Evolutionary conservation across 805 yeast species (phyloP), one percentile per base, ranked within the genome.

Genomic region (Nematodospora valgi): DNA sequence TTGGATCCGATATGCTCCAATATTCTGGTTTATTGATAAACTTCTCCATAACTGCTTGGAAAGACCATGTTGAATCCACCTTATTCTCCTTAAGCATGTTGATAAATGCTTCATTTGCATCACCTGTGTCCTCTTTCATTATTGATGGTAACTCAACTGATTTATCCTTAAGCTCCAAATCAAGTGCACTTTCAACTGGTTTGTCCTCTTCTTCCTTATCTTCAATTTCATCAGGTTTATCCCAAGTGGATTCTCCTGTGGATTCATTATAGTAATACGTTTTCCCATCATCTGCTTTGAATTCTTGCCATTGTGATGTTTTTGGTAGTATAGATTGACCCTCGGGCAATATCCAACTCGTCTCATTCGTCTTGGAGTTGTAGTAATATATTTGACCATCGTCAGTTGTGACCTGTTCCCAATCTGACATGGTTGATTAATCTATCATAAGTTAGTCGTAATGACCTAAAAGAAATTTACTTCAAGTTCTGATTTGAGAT

Each of bases 311-410:
- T 25, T 37, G 25, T 6, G 17, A 20, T 13, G 15, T 5, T 6
- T 23, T 5, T 3, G 23, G 12, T n/a, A 13, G 9, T 16, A 24
- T 19, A 15, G 19, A 23, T 16, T 72, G 49, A 34, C 70, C 82
- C 12, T 58, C 73, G 0, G 96, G 96, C 44, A 78, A 77, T 17
- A 83, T 86, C 95, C 96, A 87, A 33, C 80, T 76, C 0, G 96
- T 78, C 44, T 78, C 77, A 32, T 77, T 73, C 0, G 91, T 82
- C 18, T 53, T 68, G 0, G 73, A 35, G 44, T 88, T 78, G 55
- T 78, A 86, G 58, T 82, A 88, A 59, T 88, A 89, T 1, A 66
- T 62, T 32, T 80, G 67, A 0, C 94, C 93, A 34, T 76, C 76
- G 9, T 74, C 76, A 46, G 82, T 86, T 24, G 63, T 63, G 9